A percentile compares a stretch with the other conserved stretches of the same genome.
Evolutionary conservation across 495 filamentous ascomycete genomes (phyloP).

Genomic region (Trichoderma reesei): DNA sequence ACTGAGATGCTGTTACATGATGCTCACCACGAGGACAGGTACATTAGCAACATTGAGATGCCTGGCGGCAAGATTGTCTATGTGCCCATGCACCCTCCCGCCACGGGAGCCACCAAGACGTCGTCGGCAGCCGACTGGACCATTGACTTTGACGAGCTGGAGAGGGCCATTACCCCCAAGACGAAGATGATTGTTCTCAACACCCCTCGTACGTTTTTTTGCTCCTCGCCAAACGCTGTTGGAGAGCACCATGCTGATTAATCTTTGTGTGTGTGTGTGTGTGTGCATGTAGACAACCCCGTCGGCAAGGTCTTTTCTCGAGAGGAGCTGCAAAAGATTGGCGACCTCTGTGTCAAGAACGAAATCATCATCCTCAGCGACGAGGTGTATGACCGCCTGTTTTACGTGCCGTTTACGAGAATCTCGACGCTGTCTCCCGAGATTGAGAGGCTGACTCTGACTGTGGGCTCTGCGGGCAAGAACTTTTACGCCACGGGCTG

Average conservation of each 20-base stretch:
- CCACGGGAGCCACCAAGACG: conserved; percentile 66
- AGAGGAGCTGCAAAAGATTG: conserved; percentile 75
- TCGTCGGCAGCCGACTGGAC: conserved; percentile 81
- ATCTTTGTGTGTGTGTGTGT: neutral
- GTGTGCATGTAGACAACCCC: conserved; percentile 60
- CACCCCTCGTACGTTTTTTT: conserved; percentile 38
- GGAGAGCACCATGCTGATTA: no score
- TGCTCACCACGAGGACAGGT: conserved; percentile 33
- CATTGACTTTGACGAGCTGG: conserved; percentile 74
- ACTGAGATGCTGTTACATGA: neutral
- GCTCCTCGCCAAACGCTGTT: conserved; percentile 18
- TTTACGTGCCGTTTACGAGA: conserved; percentile 88
- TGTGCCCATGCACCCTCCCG: conserved; percentile 86
- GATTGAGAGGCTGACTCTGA: conserved; percentile 76
- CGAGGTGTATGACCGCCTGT: conserved; percentile 92
- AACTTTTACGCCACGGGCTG: conserved; percentile 97
- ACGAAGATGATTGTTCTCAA: conserved; percentile 94
- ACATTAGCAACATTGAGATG: conserved; percentile 97
- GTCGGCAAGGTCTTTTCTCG: conserved; percentile 89
- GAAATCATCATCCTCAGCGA: conserved; percentile 94
- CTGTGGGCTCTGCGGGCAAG: conserved; percentile 91
- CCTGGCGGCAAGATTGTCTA: conserved; percentile 88
- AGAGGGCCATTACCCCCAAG: conserved; percentile 69
- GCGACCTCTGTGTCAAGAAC: conserved; percentile 82
- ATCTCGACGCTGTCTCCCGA: conserved; percentile 83